Base-by-base conservation (phyloP, 2,329 filamentous ascomycete species). In the Pseudocercospora fuligena region DNA sequence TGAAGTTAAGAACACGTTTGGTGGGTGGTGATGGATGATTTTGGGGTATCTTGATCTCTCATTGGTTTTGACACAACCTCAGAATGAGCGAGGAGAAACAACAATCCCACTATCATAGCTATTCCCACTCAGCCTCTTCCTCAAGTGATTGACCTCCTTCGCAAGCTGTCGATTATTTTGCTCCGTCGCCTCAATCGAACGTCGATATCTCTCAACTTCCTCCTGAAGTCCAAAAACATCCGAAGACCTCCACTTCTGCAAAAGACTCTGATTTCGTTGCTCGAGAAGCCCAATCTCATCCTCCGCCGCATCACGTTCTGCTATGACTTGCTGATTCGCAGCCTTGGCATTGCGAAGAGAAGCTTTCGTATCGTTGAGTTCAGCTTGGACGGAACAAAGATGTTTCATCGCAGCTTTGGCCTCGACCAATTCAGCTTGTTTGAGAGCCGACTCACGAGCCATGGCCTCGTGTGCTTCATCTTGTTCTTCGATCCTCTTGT, bases 401-500 rank as follows among this genome's bases (percentile, higher is more conserved):
- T 19, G 16, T 43, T 43, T 43, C 5, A n/a, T 19, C 40, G 40
- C 16, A 4, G 40, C n/a, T 43, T 43, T 43, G 16, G 40, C 40
- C 16, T 43, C 16, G 1, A 43, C 5, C n/a, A 43, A 19, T 43
- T 33, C 56, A 25, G 23, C 27, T 21, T 60, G 21, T 47, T 56
- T 40, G 21, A 65, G 58, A 1, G 47, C 33, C 31, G 33, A 47
- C 23, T 61, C 49, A 16, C 47, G 21, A 23, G 43, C 16, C 25
- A 57, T 27, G 5, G 27, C 21, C 21, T 27, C 43, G 23, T 40
- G 27, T 25, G 47, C 36, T 9, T 49, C 33, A 19, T 49, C 47
- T 11, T 61, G 57, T 56, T 23, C 46, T 21, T 58, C 57, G 4
- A 65, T 25, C 1, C 64, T 40, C 27, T 51, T 8, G 16, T 62